Conservation (phyloP, 768 basidiomycete species). For the Rhodotorula sphaerocarpa region DNA sequence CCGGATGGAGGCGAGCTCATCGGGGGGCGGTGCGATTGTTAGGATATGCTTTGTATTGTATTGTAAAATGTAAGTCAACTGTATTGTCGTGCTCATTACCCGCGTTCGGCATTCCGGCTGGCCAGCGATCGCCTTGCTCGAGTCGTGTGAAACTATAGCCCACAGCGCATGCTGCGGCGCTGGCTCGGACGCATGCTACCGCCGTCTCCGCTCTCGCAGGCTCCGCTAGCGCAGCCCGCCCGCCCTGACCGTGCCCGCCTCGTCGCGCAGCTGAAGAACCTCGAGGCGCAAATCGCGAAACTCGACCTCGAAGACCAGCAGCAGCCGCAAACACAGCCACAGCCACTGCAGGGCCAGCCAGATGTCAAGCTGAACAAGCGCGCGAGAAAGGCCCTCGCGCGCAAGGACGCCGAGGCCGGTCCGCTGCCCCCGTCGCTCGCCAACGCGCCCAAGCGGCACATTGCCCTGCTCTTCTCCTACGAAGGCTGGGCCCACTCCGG, state of each 20-base stretch:
- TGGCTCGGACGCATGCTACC: background rate
- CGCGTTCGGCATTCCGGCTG: no score
- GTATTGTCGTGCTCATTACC: no score
- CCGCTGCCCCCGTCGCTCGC: slow-evolving; percentile 30
- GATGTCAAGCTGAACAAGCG: slow-evolving; percentile 7
- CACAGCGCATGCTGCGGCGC: slow-evolving; percentile 16
- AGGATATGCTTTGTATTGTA: no score
- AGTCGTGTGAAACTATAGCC: background rate
- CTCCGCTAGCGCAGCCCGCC: background rate
- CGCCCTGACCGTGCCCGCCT: background rate
- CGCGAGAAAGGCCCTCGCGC: background rate
- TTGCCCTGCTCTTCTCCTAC: slow-evolving; percentile 85
- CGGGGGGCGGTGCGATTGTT: no score
- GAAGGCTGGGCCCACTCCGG: slow-evolving; percentile 88
- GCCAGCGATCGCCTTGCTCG: background rate
- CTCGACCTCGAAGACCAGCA: background rate
- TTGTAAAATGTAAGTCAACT: no score
- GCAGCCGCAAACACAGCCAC: background rate
- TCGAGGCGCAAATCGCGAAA: no score
- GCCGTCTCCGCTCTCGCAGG: background rate
- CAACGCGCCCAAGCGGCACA: slow-evolving; percentile 61
- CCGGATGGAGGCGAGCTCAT: background rate
- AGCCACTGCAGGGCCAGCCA: no score
- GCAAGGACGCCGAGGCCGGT: background rate
- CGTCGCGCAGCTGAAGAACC: no score